Evolutionary conservation across 1,139 yeast genomes (phyloP).

Genomic region (Lodderomyces beijingensis): DNA sequence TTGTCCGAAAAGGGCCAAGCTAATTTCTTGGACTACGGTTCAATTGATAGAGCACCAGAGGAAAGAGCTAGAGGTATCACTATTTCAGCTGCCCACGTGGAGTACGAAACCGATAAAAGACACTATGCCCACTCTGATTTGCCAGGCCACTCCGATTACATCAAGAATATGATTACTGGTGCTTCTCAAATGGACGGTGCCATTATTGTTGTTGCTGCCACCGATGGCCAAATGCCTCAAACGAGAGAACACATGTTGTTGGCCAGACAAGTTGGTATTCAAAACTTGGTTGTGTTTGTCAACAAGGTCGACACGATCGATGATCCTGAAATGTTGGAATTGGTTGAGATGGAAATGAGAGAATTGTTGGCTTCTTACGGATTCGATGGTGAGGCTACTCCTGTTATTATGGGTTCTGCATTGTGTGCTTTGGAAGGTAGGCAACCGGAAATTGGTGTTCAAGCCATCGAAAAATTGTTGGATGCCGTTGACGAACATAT

Average conservation of each 20-base stretch:
- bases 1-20: conserved; percentile 89
- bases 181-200: conserved; percentile 99
- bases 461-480: conserved; percentile 78
- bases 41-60: conserved; percentile 98
- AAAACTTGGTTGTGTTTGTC: conserved; percentile 93
- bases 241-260: conserved; percentile 97
- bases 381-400: conserved; percentile 97
- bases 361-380: conserved; percentile 87
- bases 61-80: conserved; percentile 99
- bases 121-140: conserved; percentile 71
- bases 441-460: conserved; percentile 87
- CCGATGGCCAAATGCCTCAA: conserved; percentile 99
- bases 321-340: conserved; percentile 98
- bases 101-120: conserved; percentile 87
- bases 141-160: conserved; percentile 93
- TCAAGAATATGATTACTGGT: conserved; percentile 98
- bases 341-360: conserved; percentile 99
- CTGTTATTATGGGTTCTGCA: conserved; percentile 98
- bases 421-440: conserved; percentile 88
- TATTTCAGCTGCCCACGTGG: conserved; percentile 95
- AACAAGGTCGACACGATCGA: conserved; percentile 97
- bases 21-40: conserved; percentile 81
- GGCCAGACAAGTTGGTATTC: conserved; percentile 99
- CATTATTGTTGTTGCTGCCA: conserved; percentile 97
- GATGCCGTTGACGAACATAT: conserved; percentile 91